phyloP scores from a whole-genome alignment of 2,329 filamentous ascomycete genomes.

The Rhynchosporium secalis region DNA sequence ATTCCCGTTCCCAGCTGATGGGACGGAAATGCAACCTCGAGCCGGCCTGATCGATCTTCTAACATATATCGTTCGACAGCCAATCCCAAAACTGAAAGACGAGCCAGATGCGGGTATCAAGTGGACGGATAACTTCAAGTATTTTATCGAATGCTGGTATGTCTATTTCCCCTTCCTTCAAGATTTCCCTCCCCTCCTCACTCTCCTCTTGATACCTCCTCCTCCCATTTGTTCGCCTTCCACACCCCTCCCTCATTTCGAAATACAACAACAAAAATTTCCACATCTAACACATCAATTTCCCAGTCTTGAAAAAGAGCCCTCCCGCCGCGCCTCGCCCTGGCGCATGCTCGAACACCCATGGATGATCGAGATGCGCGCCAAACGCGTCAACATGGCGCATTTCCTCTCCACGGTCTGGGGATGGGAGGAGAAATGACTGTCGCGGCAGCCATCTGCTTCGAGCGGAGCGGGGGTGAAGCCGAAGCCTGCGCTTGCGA shows the following conservation, averaged over 20 bases:
- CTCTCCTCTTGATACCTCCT: slow-evolving; percentile 16
- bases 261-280: too few relatives aligned
- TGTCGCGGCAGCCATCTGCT: not conserved
- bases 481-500: not conserved
- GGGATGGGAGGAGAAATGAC: slow-evolving; percentile 71
- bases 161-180: slow-evolving; percentile 44
- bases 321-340: slow-evolving; percentile 80
- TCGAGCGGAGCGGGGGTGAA: not conserved
- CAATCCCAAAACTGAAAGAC: slow-evolving; percentile 93
- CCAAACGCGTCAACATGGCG: slow-evolving; percentile 96
- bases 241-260: too few relatives aligned
- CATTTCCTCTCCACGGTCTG: slow-evolving; percentile 93
- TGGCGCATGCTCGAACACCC: slow-evolving; percentile 99
- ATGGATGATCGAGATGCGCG: slow-evolving; percentile 96
- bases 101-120: slow-evolving; percentile 85
- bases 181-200: slow-evolving; percentile 9
- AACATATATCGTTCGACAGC: slow-evolving; percentile 95
- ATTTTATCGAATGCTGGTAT: slow-evolving; percentile 99
- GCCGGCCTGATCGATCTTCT: slow-evolving; percentile 92
- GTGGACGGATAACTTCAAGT: slow-evolving; percentile 98
- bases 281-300: slow-evolving; percentile 6
- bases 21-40: slow-evolving; percentile 90
- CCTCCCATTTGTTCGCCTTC: not conserved
- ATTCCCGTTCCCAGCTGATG: slow-evolving; percentile 96
- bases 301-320: slow-evolving; percentile 87